These are phyloP conservation scores for Debaryomyces robertsiae DNA, from an alignment of 1,139 yeast genomes.

Conservation along the genomic window DNA sequence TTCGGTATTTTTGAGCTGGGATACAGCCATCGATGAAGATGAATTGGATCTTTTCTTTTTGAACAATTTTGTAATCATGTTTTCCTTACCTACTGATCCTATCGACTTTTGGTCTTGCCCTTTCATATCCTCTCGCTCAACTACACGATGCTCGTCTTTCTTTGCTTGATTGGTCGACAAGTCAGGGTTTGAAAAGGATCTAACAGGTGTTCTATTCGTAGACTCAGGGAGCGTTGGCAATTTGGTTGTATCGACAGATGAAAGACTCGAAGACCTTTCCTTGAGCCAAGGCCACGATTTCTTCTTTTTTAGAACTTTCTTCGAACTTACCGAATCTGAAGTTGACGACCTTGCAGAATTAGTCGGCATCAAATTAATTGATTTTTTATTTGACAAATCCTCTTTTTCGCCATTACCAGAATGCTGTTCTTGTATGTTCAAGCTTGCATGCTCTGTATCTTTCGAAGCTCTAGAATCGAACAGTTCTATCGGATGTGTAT, in stretches of 20 bases:
- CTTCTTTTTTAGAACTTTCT: constrained; percentile 30
- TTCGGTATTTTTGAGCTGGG: constrained; percentile 3
- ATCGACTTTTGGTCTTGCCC: constrained; percentile 7
- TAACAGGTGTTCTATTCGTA: constrained; percentile 19
- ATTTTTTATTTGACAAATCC: constrained; percentile 24
- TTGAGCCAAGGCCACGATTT: constrained; percentile 47
- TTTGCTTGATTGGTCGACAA: constrained; percentile 11
- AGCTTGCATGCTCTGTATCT: background rate
- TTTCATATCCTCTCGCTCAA: background rate
- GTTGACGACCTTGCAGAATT: constrained; percentile 12
- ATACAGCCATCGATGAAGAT: constrained; percentile 8
- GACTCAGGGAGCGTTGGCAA: constrained; percentile 26
- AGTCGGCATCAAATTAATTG: constrained; percentile 26
- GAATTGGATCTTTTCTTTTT: constrained; percentile 40
- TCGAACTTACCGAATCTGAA: constrained; percentile 5
- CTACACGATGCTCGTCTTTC: background rate
- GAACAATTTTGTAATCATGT: constrained; percentile 47
- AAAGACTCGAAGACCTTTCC: constrained; percentile 37
- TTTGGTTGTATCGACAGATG: constrained; percentile 25
- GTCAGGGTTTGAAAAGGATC: constrained; percentile 45
- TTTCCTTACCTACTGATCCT: constrained; percentile 36
- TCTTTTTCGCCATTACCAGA: background rate
- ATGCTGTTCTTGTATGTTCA: background rate
- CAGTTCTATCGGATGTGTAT: background rate
- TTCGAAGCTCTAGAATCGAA: background rate